Conservation (phyloP, 1,139 yeast genomes). For the Candida tetrigidarum region DNA sequence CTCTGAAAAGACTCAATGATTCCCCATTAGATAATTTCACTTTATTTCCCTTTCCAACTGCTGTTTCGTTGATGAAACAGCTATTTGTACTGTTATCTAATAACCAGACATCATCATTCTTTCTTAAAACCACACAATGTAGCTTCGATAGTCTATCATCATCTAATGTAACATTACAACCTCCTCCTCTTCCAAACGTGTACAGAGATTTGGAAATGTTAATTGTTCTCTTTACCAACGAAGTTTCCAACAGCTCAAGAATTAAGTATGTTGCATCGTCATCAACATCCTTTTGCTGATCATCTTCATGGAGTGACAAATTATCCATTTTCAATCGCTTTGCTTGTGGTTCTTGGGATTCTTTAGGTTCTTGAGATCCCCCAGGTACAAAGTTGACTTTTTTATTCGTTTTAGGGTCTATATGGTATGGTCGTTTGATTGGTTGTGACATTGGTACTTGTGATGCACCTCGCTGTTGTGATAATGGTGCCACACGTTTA, state of each 20-base stretch:
- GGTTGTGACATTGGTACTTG: constrained; percentile 32
- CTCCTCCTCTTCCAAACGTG: constrained; percentile 65
- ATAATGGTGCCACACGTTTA: constrained; percentile 42
- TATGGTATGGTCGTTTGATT: constrained; percentile 11
- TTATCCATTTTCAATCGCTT: constrained; percentile 9
- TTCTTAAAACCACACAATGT: constrained; percentile 72
- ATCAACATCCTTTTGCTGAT: too few species aligned
- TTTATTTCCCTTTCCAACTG: constrained; percentile 66
- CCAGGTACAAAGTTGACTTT: not conserved
- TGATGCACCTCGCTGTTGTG: constrained; percentile 36
- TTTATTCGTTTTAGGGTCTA: constrained; percentile 13
- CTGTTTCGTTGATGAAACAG: constrained; percentile 66
- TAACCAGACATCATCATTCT: constrained; percentile 78
- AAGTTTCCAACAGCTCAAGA: constrained; percentile 33
- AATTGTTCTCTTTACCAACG: constrained; percentile 45
- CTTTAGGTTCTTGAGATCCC: too few species aligned
- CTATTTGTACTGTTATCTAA: constrained; percentile 81
- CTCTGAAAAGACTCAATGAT: constrained; percentile 64
- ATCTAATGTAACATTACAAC: constrained; percentile 59
- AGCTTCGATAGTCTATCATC: constrained; percentile 83
- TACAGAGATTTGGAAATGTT: constrained; percentile 66
- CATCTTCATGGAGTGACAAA: constrained; percentile 5
- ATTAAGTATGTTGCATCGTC: constrained; percentile 26
- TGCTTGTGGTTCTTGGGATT: constrained; percentile 18
- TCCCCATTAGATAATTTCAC: constrained; percentile 67